Conservation (phyloP, 805 yeast genomes). For the Pichia phayaonensis region DNA sequence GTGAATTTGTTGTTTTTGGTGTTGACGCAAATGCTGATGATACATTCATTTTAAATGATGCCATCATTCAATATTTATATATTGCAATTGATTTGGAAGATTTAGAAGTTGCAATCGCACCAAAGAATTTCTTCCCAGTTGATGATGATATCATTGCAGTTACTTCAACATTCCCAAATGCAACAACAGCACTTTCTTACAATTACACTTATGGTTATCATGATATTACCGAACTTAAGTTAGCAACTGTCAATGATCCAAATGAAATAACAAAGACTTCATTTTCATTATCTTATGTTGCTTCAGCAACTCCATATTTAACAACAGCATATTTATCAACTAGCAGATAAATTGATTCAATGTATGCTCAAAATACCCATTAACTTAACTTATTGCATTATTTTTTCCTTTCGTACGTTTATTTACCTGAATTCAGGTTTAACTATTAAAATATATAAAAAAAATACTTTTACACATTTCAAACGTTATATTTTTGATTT, state of each 20-base stretch:
- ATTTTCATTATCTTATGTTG: conserved; percentile 5
- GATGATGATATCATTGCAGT: conserved; percentile 9
- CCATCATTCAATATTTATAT: conserved; percentile 44
- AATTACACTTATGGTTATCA: conserved; percentile 9
- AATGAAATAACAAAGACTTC: conserved; percentile 8
- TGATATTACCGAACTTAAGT: conserved; percentile 9
- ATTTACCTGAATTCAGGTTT: neutral
- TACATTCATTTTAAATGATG: conserved; percentile 43
- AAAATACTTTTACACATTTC: neutral
- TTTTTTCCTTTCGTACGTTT: neutral
- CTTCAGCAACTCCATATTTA: conserved; percentile 6
- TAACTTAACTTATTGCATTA: neutral
- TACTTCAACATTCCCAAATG: conserved; percentile 8
- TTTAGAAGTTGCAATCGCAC: conserved; percentile 38
- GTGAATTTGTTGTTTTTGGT: conserved; percentile 34
- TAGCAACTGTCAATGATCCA: conserved; percentile 10
- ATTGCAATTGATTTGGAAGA: conserved; percentile 48
- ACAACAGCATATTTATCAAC: neutral
- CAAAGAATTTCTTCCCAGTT: conserved; percentile 6
- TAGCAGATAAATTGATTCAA: neutral
- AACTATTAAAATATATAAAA: neutral
- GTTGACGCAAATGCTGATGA: conserved; percentile 25
- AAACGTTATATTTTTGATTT: no score
- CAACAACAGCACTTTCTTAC: conserved; percentile 10
- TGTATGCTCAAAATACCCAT: neutral